phyloP scores from a whole-genome alignment of 805 yeast genomes.

The Ogataea nakhonphanomensis region DNA sequence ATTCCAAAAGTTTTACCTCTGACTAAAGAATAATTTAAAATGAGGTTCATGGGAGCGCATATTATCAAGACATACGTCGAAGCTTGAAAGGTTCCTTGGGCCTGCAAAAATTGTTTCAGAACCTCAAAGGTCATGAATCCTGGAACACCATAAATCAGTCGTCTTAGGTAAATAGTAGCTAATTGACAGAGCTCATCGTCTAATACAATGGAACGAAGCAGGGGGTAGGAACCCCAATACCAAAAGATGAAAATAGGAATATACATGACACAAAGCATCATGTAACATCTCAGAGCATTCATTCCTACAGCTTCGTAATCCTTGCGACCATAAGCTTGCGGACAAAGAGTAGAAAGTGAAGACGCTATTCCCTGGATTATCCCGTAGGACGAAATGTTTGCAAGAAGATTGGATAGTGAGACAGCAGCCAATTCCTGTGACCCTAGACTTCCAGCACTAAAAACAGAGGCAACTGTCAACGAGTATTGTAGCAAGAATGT shows the following conservation, averaged over 20 bases:
- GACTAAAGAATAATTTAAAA: constrained; percentile 46
- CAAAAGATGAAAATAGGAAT: constrained; percentile 39
- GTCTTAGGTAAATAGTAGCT: constrained; percentile 46
- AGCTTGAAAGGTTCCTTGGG: constrained; percentile 56
- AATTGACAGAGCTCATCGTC: constrained; percentile 44
- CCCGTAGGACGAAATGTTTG: constrained; percentile 53
- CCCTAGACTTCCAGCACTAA: constrained; percentile 56
- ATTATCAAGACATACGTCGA: constrained; percentile 49
- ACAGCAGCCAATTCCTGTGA: constrained; percentile 56
- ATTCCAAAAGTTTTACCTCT: constrained; percentile 41
- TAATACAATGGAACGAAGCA: constrained; percentile 37
- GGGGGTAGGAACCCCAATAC: constrained; percentile 36
- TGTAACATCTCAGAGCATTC: constrained; percentile 48
- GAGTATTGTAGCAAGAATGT: constrained; percentile 54
- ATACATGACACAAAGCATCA: constrained; percentile 38
- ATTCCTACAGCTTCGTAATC: constrained; percentile 48
- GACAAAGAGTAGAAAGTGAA: constrained; percentile 54
- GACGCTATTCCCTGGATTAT: constrained; percentile 57
- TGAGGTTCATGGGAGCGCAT: constrained; percentile 51
- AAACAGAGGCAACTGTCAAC: constrained; percentile 49
- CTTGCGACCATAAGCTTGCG: constrained; percentile 57
- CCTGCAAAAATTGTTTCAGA: constrained; percentile 53
- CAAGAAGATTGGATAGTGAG: constrained; percentile 55
- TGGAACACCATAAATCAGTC: constrained; percentile 50
- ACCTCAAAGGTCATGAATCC: constrained; percentile 55